A percentile compares a stretch with the other conserved stretches of the same genome.
phyloP scores from a whole-genome alignment of 805 yeast genomes.

The Yamadazyma sp. region DNA sequence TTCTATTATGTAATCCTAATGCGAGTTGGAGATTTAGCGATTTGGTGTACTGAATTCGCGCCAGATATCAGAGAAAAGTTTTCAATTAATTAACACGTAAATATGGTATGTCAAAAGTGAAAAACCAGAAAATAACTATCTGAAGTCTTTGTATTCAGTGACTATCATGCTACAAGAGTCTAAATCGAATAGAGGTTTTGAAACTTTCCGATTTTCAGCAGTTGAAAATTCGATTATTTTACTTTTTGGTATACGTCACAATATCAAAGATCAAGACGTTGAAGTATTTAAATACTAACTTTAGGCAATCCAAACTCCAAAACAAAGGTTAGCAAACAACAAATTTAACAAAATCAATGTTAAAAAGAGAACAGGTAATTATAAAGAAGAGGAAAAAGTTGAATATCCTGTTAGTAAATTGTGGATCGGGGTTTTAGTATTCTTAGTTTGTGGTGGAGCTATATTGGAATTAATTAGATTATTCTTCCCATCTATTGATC shows the following conservation, averaged over 20 bases:
- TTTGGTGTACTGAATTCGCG: too few relatives aligned
- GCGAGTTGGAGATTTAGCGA: too few relatives aligned
- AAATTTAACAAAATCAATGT: constrained; percentile 75
- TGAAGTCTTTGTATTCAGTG: too few relatives aligned
- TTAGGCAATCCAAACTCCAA: constrained; percentile 77
- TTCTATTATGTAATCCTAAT: too few relatives aligned
- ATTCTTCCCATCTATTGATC: constrained; percentile 37
- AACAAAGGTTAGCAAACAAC: constrained; percentile 83
- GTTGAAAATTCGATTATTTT: too few relatives aligned
- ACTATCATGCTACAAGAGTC: too few relatives aligned
- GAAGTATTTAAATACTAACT: constrained; percentile 5
- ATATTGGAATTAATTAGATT: constrained; percentile 62
- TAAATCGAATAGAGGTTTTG: too few relatives aligned
- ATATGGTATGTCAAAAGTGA: constrained; percentile 2
- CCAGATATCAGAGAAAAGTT: too few relatives aligned
- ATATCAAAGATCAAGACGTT: too few relatives aligned
- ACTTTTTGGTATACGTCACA: too few relatives aligned
- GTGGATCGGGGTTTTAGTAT: constrained; percentile 62
- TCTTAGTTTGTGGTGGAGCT: constrained; percentile 81
- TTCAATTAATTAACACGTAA: constrained; percentile 7
- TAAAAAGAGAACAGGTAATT: constrained; percentile 67
- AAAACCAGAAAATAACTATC: too few relatives aligned
- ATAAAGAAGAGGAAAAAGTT: constrained; percentile 41
- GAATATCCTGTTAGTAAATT: constrained; percentile 55
- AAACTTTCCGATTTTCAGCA: too few relatives aligned